Evolutionary conservation across 768 basidiomycete genomes (phyloP).

Genomic region (Hygrocybe punicea): DNA sequence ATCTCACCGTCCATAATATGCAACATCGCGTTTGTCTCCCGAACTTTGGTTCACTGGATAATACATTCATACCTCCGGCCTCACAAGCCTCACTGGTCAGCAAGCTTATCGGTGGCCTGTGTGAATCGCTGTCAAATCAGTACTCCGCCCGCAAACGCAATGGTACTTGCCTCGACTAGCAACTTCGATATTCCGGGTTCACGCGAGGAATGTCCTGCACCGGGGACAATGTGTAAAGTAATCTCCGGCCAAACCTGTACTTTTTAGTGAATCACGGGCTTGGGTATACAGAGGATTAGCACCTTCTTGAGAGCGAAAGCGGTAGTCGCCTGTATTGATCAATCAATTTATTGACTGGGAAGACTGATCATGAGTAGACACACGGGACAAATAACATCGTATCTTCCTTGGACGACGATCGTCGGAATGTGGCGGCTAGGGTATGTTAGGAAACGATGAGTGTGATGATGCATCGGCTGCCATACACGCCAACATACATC

Average conservation of each 20-base stretch:
- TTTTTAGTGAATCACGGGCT: neutral
- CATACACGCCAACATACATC: too few species aligned
- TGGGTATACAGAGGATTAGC: neutral
- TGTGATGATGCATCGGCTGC: neutral
- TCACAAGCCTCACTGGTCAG: conserved; percentile 33
- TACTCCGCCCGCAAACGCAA: neutral
- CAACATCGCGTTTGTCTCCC: too few species aligned
- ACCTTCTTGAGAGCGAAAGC: conserved; percentile 78
- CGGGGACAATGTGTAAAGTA: conserved; percentile 71
- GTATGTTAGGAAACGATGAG: neutral
- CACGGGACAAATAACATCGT: conserved; percentile 87
- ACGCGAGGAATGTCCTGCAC: conserved; percentile 83
- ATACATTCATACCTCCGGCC: too few species aligned
- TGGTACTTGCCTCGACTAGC: conserved; percentile 64
- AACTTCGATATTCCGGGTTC: conserved; percentile 68
- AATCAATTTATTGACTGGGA: neutral
- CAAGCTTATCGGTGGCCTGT: conserved; percentile 47
- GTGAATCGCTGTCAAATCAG: neutral
- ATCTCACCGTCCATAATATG: neutral
- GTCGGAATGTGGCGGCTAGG: conserved; percentile 82
- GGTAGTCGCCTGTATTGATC: conserved; percentile 58
- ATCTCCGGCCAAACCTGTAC: conserved; percentile 71
- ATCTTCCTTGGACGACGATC: conserved; percentile 79
- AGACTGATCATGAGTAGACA: conserved; percentile 15
- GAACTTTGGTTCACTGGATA: too few species aligned